Percentiles rank a stretch among this genome's conserved stretches.
phyloP scores from a whole-genome alignment of 1,284 basidiomycete genomes.

The Rhodotorula sp. region DNA sequence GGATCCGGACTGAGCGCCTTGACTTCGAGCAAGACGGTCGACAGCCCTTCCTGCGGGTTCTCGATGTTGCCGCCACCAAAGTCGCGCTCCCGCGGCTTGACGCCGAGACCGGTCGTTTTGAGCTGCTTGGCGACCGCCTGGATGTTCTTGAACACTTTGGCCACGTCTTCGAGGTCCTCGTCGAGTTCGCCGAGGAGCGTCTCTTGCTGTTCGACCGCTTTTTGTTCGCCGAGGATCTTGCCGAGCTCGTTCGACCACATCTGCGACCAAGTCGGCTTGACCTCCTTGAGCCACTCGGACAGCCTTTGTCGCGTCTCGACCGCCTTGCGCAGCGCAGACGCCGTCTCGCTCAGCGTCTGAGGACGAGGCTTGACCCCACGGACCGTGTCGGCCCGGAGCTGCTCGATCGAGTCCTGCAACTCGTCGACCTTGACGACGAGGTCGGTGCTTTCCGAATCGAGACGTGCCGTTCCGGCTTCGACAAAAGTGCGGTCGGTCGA shows the following conservation, averaged over 20 bases:
- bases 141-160: conserved; percentile 80
- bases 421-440: conserved; percentile 91
- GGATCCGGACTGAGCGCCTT: conserved; percentile 77
- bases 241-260: conserved; percentile 96
- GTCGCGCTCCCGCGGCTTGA: conserved; percentile 7
- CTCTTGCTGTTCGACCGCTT: conserved; percentile 87
- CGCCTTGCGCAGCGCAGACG: conserved; percentile 69
- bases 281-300: conserved; percentile 78
- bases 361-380: conserved; percentile 82
- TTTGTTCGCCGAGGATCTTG: conserved; percentile 96
- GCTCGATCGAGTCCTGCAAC: conserved; percentile 87
- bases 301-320: conserved; percentile 72
- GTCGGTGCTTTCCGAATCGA: conserved; percentile 84
- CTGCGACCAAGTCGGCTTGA: conserved; percentile 97
- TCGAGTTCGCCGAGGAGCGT: conserved; percentile 83
- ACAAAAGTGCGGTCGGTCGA: conserved; percentile 85
- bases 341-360: conserved; percentile 58
- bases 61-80: conserved; percentile 22
- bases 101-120: conserved; percentile 1
- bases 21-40: conserved; percentile 81
- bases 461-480: conserved; percentile 83
- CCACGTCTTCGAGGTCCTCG: conserved; percentile 85
- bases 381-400: conserved; percentile 84
- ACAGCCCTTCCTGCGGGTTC: conserved; percentile 50
- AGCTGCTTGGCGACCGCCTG: conserved; percentile 69